phyloP scores from a whole-genome alignment of 1,284 basidiomycete genomes.

The Fomitopsis palustris region DNA sequence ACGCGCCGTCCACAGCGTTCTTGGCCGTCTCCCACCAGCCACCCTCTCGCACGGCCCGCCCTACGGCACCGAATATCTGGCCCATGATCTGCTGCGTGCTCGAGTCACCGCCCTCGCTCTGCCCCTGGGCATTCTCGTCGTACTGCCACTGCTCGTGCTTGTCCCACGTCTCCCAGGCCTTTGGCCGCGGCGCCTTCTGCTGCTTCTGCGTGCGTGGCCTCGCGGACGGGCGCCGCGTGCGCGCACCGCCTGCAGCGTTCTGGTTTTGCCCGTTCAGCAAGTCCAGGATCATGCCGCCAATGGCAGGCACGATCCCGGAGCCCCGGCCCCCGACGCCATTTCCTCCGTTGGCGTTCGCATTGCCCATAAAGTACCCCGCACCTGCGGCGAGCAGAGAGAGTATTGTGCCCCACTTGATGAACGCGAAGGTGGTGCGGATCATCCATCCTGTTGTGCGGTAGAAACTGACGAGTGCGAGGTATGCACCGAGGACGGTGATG shows the following conservation, averaged over 20 bases:
- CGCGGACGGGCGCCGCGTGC: constrained; percentile 22
- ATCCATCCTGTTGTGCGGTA: constrained; percentile 76
- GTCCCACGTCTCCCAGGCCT: constrained; percentile 66
- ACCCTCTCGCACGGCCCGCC: constrained; percentile 31
- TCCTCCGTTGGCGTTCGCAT: constrained; percentile 31
- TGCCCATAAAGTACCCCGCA: constrained; percentile 49
- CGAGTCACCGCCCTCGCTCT: constrained; percentile 24
- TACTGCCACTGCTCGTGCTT: constrained; percentile 58
- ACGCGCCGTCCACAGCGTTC: constrained; percentile 17
- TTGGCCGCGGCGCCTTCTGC: constrained; percentile 37
- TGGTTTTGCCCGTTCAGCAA: constrained; percentile 40
- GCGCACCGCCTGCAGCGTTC: constrained; percentile 28
- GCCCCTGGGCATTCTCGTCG: constrained; percentile 29
- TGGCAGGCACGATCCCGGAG: constrained; percentile 32
- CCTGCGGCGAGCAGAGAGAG: constrained; percentile 47
- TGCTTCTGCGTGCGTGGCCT: constrained; percentile 22
- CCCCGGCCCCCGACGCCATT: constrained; percentile 21
- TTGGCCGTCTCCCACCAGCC: constrained; percentile 45
- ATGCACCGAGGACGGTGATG: constrained; percentile 66
- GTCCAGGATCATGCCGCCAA: constrained; percentile 42
- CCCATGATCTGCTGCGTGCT: constrained; percentile 42
- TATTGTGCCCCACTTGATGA: constrained; percentile 73
- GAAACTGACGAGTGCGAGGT: constrained; percentile 66
- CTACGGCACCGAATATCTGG: constrained; percentile 39
- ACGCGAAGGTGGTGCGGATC: constrained; percentile 59